Percentiles rank a stretch among this genome's conserved stretches.
These are phyloP conservation scores for Stachybotrys elegans DNA, from an alignment of 2,329 filamentous ascomycete genomes.

Conservation along the genomic window DNA sequence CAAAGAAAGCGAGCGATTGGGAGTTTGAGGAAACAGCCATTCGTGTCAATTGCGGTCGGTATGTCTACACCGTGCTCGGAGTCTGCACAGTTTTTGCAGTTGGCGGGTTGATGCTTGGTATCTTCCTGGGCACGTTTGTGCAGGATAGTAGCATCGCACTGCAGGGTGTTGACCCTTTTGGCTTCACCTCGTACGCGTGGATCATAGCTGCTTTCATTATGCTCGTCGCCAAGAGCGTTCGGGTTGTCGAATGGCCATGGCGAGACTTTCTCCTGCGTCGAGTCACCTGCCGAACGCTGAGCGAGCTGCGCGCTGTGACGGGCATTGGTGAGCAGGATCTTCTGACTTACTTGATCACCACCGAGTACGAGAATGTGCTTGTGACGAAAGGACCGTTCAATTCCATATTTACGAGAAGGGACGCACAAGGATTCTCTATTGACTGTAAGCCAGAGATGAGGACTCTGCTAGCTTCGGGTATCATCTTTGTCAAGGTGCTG, in stretches of 20 bases:
- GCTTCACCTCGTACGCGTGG: slow-evolving; percentile 18
- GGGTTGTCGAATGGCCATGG: slow-evolving; percentile 20
- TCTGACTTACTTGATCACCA: slow-evolving; percentile 13
- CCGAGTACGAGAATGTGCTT: slow-evolving; percentile 11
- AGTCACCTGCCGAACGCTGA: slow-evolving; percentile 16
- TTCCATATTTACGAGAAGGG: slow-evolving; percentile 5
- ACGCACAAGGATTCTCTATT: slow-evolving; percentile 3
- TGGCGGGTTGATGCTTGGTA: not conserved
- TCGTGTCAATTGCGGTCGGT: not conserved
- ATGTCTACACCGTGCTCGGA: not conserved
- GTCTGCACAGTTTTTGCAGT: not conserved
- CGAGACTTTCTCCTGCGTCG: slow-evolving; percentile 15
- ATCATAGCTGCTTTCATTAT: slow-evolving; percentile 18
- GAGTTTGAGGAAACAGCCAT: not conserved
- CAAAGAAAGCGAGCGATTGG: not conserved
- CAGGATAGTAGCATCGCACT: not conserved
- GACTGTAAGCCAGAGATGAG: slow-evolving; percentile 1
- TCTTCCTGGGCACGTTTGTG: not conserved
- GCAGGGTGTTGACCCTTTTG: slow-evolving; percentile 19
- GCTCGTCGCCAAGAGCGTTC: slow-evolving; percentile 14
- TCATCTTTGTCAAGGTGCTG: not conserved
- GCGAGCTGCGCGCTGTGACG: slow-evolving; percentile 14
- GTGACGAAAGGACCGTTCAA: slow-evolving; percentile 16
- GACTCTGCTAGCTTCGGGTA: not conserved
- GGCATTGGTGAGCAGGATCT: slow-evolving; percentile 16